Evolutionary conservation across 805 yeast species (phyloP), one percentile per base, ranked within the genome.

Genomic region (Sugiyamaella mastotermitis): DNA sequence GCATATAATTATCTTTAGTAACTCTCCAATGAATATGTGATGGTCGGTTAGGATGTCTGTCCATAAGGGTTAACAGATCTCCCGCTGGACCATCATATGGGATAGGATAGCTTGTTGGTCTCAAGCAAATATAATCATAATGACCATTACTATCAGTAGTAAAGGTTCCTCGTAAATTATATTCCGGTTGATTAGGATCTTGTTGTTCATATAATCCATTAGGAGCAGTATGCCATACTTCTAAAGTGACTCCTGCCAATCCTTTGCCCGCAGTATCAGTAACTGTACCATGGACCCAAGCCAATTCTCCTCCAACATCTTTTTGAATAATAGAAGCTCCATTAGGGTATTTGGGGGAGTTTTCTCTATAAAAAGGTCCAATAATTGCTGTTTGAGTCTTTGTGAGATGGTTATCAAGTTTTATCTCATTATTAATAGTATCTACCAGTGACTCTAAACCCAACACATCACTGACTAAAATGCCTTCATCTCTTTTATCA

Each of bases 81-180:
- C 67, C 67, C 6, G 58, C 67, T 4, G 67, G 67, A 6, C 67
- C 67, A 46, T 62, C 67, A 43, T 52, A 53, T 9, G 67, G 67
- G 34, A 62, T 63, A 16, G 66, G 66, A 37, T 62, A 62, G 18
- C 66, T 50, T 8, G 58, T 57, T 13, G 67, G 67, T 31, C 51
- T 52, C 36, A 60, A 45, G 34, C 65, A 58, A 21, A 46, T 47
- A 26, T 59, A 52, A 10, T 47, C 37, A 38, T 53, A 61, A 21
- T 43, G 37, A 6, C 65, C 63, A 15, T 49, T 45, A 11, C 37
- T 34, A 35, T 53, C 55, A 3, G 65, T 47, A 37, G 38, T 43
- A 47, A 53, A 50, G 19, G 60, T 57, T 9, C 66, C 66, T 38
- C 66, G 50, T 32, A 56, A 45, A 20, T 61, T 62, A 18, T 60